Evolutionary conservation across 1,284 basidiomycete genomes (phyloP).

Genomic region (Xanthoconium separans): DNA sequence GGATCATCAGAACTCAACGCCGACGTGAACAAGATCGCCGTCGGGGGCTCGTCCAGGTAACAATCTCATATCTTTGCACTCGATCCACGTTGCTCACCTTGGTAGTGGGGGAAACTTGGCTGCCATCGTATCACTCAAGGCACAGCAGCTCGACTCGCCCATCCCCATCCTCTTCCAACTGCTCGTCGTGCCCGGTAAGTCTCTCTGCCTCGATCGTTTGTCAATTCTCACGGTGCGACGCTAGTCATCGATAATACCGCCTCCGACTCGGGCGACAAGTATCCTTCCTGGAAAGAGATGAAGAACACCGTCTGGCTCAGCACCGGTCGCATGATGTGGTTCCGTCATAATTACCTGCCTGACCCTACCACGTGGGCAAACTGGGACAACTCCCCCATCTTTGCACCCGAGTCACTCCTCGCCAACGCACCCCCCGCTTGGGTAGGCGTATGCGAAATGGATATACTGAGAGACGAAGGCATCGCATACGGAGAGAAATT

Average conservation of each 20-base stretch:
- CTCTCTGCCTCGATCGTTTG: background rate
- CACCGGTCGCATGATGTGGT: conserved; percentile 71
- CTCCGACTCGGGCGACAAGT: conserved; percentile 37
- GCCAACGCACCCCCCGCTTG: conserved; percentile 54
- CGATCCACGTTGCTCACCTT: background rate
- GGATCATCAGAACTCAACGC: conserved; percentile 40
- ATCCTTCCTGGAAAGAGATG: conserved; percentile 59
- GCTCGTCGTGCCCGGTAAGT: conserved; percentile 54
- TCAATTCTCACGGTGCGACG: background rate
- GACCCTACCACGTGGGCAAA: conserved; percentile 56
- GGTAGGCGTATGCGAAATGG: conserved; percentile 64
- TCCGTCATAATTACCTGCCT: conserved; percentile 65
- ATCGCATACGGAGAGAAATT: conserved; percentile 64
- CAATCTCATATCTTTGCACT: background rate
- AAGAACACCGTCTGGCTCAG: conserved; percentile 57
- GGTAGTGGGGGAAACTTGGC: conserved; percentile 71
- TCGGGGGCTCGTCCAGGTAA: conserved; percentile 71
- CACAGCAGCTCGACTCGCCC: conserved; percentile 46
- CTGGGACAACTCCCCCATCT: conserved; percentile 69
- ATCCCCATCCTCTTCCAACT: conserved; percentile 64
- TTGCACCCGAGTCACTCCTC: conserved; percentile 58
- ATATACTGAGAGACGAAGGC: conserved; percentile 69
- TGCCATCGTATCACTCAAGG: conserved; percentile 64
- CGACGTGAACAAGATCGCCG: conserved; percentile 45
- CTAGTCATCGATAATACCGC: conserved; percentile 64